These are phyloP conservation scores for Hibiscus tridactylites DNA, from an alignment of 345 rosid genomes.

Conservation along the genomic window DNA sequence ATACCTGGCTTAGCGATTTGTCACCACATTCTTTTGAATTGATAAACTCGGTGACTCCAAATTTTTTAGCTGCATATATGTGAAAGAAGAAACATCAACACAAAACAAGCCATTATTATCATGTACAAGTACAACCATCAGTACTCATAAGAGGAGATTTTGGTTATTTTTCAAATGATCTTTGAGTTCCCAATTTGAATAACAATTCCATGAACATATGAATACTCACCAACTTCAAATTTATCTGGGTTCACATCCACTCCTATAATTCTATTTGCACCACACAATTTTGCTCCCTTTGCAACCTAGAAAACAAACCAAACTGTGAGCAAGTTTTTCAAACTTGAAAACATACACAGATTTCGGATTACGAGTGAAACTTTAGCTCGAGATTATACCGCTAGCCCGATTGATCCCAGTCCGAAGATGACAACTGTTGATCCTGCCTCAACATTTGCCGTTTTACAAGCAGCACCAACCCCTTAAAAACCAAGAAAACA, in stretches of 20 bases:
- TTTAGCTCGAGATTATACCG: conserved; percentile 34
- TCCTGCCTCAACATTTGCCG: conserved; percentile 74
- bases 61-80: conserved; percentile 39
- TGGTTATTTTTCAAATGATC: neutral
- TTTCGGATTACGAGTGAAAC: neutral
- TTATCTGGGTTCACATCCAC: conserved; percentile 59
- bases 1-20: conserved; percentile 56
- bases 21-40: conserved; percentile 36
- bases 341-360: neutral
- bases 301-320: conserved; percentile 47
- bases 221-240: conserved; percentile 53
- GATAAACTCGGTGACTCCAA: conserved; percentile 74
- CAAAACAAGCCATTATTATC: neutral
- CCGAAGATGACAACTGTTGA: conserved; percentile 84
- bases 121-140: neutral
- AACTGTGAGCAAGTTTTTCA: neutral
- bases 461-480: conserved; percentile 83
- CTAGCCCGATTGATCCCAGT: conserved; percentile 79
- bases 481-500: conserved; percentile 28
- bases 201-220: neutral
- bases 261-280: conserved; percentile 74
- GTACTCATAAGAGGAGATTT: neutral
- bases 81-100: conserved; percentile 3
- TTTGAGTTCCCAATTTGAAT: neutral
- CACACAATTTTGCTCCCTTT: conserved; percentile 72